A percentile compares a stretch with the other conserved stretches of the same genome.
Conservation (phyloP, 1,284 basidiomycete species). For the Sporisorium scitamineum region DNA sequence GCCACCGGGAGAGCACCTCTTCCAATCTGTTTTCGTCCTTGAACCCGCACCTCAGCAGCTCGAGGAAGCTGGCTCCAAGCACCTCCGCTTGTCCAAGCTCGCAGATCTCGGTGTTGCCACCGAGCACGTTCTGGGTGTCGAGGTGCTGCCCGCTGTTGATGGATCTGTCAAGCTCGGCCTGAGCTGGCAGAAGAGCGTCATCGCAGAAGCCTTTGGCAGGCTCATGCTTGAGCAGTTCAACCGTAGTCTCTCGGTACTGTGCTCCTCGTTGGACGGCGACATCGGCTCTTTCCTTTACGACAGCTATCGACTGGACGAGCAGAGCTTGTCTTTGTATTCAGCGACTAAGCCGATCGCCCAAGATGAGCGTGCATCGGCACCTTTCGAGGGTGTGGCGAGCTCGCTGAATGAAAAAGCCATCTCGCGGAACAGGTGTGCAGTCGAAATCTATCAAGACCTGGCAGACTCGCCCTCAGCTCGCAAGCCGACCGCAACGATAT, state of each 20-base stretch:
- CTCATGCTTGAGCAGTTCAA: constrained; percentile 56
- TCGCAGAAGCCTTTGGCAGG: constrained; percentile 43
- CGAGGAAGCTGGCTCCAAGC: background rate
- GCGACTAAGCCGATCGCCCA: background rate
- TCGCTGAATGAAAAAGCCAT: constrained; percentile 23
- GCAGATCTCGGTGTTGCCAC: constrained; percentile 59
- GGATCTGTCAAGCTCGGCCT: constrained; percentile 50
- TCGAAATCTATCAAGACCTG: constrained; percentile 49
- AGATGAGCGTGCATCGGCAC: background rate
- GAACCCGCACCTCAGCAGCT: constrained; percentile 40
- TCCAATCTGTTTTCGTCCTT: constrained; percentile 67
- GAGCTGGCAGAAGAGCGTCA: constrained; percentile 38
- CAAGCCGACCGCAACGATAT: constrained; percentile 11
- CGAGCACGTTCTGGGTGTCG: constrained; percentile 63
- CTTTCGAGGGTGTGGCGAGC: constrained; percentile 15
- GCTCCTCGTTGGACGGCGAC: constrained; percentile 14
- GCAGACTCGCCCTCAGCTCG: constrained; percentile 9
- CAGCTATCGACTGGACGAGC: background rate
- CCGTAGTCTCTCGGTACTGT: constrained; percentile 38
- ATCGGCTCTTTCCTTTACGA: constrained; percentile 15
- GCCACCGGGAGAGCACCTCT: constrained; percentile 55
- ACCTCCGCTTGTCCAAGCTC: constrained; percentile 30
- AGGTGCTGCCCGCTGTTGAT: constrained; percentile 47
- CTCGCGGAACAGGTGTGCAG: constrained; percentile 19
- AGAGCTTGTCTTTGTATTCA: constrained; percentile 13